A percentile compares a stretch with the other conserved stretches of the same genome.
Conservation (phyloP, 768 basidiomycete species). For the Leccinellum albellum region DNA sequence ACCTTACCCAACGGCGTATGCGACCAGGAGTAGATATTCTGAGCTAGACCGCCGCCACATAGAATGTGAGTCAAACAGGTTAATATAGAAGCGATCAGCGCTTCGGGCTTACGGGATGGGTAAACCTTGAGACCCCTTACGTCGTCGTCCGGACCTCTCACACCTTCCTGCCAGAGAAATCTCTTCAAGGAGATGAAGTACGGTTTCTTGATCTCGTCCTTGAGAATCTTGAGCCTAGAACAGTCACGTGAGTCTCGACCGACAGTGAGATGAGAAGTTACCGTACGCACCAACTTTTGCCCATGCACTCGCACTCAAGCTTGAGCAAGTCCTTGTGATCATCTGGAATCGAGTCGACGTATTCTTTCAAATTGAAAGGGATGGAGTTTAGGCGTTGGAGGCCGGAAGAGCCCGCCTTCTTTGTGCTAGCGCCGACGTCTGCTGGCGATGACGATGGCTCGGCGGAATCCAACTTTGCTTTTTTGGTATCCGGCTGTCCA, state of each 20-base stretch:
- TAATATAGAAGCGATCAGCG: conserved; percentile 25
- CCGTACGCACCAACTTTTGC: conserved; percentile 56
- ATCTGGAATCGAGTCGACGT: conserved; percentile 49
- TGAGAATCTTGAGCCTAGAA: conserved; percentile 67
- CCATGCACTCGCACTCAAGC: conserved; percentile 72
- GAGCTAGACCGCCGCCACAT: conserved; percentile 43
- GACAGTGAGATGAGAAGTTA: background rate
- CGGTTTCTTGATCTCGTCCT: conserved; percentile 69
- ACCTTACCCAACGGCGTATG: conserved; percentile 81
- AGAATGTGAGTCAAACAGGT: conserved; percentile 3
- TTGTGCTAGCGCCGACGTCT: conserved; percentile 7
- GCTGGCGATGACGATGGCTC: conserved; percentile 21
- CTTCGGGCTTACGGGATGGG: conserved; percentile 56
- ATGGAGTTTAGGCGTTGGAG: conserved; percentile 54
- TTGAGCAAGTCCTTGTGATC: conserved; percentile 55
- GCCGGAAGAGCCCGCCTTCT: conserved; percentile 11
- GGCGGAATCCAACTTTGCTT: conserved; percentile 37
- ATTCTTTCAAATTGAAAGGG: conserved; percentile 61
- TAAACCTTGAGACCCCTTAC: conserved; percentile 57
- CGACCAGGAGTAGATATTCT: conserved; percentile 90
- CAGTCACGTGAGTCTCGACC: conserved; percentile 5
- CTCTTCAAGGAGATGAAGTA: conserved; percentile 73
- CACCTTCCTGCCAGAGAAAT: conserved; percentile 65
- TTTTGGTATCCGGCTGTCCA: conserved; percentile 42
- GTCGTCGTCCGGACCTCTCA: conserved; percentile 48